These are phyloP conservation scores for Mycena albidolilacea DNA, from an alignment of 768 basidiomycete genomes.

Conservation along the genomic window DNA sequence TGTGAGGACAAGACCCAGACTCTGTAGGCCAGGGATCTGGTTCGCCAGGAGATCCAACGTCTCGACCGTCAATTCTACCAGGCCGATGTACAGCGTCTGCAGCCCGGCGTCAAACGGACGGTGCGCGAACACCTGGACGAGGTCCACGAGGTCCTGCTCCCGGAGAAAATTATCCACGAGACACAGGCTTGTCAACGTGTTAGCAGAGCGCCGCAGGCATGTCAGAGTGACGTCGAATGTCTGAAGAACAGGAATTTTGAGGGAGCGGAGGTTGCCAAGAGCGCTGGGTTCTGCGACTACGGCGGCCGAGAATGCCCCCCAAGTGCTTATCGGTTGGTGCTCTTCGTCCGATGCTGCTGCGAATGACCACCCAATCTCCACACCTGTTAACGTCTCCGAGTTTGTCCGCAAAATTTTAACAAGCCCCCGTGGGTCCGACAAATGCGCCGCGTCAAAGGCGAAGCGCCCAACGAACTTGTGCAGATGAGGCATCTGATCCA, in stretches of 20 bases:
- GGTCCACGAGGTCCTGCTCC: conserved; percentile 42
- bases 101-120: conserved; percentile 41
- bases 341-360: conserved; percentile 6
- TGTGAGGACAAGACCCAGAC: conserved; percentile 27
- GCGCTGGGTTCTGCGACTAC: neutral
- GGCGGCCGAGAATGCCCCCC: conserved; percentile 25
- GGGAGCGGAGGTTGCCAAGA: conserved; percentile 3
- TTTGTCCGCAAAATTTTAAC: conserved; percentile 19
- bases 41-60: conserved; percentile 29
- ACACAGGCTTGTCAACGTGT: conserved; percentile 45
- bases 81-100: conserved; percentile 43
- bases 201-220: conserved; percentile 44
- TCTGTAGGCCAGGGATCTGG: conserved; percentile 23
- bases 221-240: conserved; percentile 45
- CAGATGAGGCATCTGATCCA: conserved; percentile 43
- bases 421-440: conserved; percentile 28
- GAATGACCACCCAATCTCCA: conserved; percentile 29
- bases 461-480: conserved; percentile 21
- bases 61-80: conserved; percentile 33
- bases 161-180: conserved; percentile 45
- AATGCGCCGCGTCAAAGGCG: conserved; percentile 28
- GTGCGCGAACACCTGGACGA: conserved; percentile 43
- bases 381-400: conserved; percentile 12
- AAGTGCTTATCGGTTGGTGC: conserved; percentile 22
- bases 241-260: conserved; percentile 31